Base-by-base conservation (phyloP, 2,329 filamentous ascomycete species). In the Teratosphaeria gauchensis region DNA sequence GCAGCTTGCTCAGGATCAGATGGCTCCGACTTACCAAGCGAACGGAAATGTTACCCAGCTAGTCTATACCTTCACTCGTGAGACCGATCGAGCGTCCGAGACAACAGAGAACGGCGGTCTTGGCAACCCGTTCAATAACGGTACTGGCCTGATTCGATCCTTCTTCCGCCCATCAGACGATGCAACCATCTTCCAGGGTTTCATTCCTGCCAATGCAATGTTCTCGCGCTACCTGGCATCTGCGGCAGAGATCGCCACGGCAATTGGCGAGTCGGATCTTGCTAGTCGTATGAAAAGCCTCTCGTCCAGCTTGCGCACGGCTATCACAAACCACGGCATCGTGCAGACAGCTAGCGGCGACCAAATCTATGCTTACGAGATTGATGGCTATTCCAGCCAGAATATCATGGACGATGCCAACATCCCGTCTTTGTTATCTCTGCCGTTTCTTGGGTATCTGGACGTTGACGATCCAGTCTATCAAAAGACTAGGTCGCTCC, bases 181-280 rank as follows among this genome's bases (percentile, higher is more conserved):
- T 63, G 65, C 75, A 0, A 79, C 77, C 6, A 79, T 80, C 54
- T 80, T 73, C 62, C 77, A 80, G 62, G 69, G 78, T 55, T 76
- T 77, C 66, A 76, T 80, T 24, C 78, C 78, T 0, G 71, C 75
- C 56, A 82, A 80, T 57, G 90, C 90, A 86, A 89, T 90, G 86
- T 85, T 90, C 64, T 79, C 85, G 33, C 75, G 80, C 24, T 88
- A 84, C 65, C 78, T 91, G 2, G 74, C 75, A 11, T 75, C 78
- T 0, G 75, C 80, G 0, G 76, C 78, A 16, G 69, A 75, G 5
- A 84, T 85, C 65, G 81, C 83, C 76, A 73, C 71, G 35, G 72
- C 74, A 55, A 72, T 84, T 38, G 72, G 75, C 72, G 79, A 66
- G 67, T 72, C 63, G 76, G 62, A 56, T 11, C 75, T 88, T 0